Evolutionary conservation across 306 rosid species (phyloP), one percentile per base, ranked within the genome.

Genomic region (Begonia peltatifolia): DNA sequence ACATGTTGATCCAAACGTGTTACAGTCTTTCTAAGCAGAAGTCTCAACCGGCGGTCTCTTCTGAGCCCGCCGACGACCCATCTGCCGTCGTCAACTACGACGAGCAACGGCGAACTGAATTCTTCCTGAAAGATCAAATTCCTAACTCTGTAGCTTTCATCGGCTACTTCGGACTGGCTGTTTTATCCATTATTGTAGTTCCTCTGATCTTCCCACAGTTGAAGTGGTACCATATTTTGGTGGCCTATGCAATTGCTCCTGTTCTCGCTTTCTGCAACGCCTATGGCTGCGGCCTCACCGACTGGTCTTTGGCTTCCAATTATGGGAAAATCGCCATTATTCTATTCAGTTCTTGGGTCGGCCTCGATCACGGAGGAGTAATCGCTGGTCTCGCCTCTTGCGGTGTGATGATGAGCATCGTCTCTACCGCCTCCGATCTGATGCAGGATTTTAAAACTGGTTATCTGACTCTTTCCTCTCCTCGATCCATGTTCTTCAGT

Each of bases 371-470:
- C 0, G 95, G 95, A 11, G 87, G 95, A 18, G 75, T 79, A 5
- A 36, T 85, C 52, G 87, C 95, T 10, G 87, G 95, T 12, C 82
- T 85, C 22, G 90, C 90, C 6, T 59, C 90, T 0, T 85, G 95
- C 50, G 95, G 95, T 50, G 77, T 85, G 38, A 81, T 76, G 90
- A 85, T 85, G 92, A 85, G 77, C 65, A 82, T 81, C 54, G 92
- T 81, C 25, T 68, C 92, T 9, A 79, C 95, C 2, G 92, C 95
- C 59, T 76, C 84, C 17, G 92, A 85, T 57, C 62, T 81, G 2
- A 81, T 85, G 95, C 95, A 85, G 20, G 92, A 85, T 46, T 85
- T 85, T 72, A 81, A 85, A 62, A 85, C 81, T 0, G 92, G 95
- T 0, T 85, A 76, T 52, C 78, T 82, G 49, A 85, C 92, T 0